A percentile compares a stretch with the other conserved stretches of the same genome.
Evolutionary conservation across 2,329 filamentous ascomycete genomes (phyloP).

Genomic region (Trichoderma sp.): DNA sequence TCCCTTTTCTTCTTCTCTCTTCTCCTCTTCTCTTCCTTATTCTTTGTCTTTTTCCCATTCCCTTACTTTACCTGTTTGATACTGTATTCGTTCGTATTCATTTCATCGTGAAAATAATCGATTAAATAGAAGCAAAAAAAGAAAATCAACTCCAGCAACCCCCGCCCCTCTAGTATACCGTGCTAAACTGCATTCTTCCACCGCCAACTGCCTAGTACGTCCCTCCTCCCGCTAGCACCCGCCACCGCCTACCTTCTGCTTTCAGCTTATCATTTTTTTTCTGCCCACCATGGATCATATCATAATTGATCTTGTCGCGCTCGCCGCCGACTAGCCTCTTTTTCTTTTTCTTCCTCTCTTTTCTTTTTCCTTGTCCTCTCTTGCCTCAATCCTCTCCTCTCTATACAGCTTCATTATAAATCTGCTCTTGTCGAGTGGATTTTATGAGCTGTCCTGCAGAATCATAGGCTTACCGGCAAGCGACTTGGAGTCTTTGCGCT

Average conservation of each 20-base stretch:
- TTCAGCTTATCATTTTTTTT: slow-evolving; percentile 11
- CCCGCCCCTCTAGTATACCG: not conserved
- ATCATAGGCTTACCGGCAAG: slow-evolving; percentile 51
- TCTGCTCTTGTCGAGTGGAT: slow-evolving; percentile 20
- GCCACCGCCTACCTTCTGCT: slow-evolving; percentile 14
- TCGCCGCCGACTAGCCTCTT: not conserved
- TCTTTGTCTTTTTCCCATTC: not conserved
- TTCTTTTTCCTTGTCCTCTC: not conserved
- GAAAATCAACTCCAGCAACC: not conserved
- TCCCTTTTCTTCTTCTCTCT: not conserved
- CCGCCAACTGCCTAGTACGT: slow-evolving; percentile 6
- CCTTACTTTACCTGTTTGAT: not conserved
- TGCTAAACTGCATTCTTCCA: not conserved
- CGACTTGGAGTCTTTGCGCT: slow-evolving; percentile 70
- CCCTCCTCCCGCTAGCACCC: not conserved
- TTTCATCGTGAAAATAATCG: not conserved
- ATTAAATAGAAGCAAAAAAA: not conserved
- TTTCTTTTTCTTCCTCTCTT: not conserved
- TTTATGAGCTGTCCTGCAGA: slow-evolving; percentile 44
- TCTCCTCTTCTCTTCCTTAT: not conserved
- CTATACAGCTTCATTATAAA: slow-evolving; percentile 18
- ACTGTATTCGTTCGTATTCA: not conserved
- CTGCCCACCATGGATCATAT: slow-evolving; percentile 4
- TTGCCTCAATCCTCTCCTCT: not conserved
- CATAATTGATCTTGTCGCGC: not conserved